Evolutionary conservation across 768 basidiomycete genomes (phyloP).

Genomic region (Daedalea quercina): DNA sequence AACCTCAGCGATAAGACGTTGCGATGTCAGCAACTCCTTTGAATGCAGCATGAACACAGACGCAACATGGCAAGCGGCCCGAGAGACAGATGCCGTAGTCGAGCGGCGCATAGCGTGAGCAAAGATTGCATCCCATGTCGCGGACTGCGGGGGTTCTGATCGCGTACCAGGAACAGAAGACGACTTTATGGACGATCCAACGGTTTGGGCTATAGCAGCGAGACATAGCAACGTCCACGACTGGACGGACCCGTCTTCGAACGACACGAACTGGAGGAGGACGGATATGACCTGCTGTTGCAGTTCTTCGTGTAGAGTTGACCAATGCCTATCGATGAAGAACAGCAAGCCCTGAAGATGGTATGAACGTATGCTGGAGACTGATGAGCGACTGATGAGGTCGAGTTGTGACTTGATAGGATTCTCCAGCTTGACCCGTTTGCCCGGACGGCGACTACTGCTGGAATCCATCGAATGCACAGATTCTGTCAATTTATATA

Average conservation of each 20-base stretch:
- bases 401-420: slow-evolving; percentile 52
- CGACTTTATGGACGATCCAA: slow-evolving; percentile 17
- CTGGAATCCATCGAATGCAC: slow-evolving; percentile 31
- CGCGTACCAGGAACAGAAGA: neutral
- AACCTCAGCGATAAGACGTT: slow-evolving; percentile 63
- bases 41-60: slow-evolving; percentile 43
- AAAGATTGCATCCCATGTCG: slow-evolving; percentile 83
- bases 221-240: slow-evolving; percentile 83
- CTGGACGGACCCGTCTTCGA: slow-evolving; percentile 61
- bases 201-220: slow-evolving; percentile 59
- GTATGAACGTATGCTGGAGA: slow-evolving; percentile 34
- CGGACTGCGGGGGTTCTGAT: slow-evolving; percentile 16
- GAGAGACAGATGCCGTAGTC: slow-evolving; percentile 59
- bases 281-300: slow-evolving; percentile 49
- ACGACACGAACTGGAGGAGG: slow-evolving; percentile 54
- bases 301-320: slow-evolving; percentile 46
- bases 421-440: slow-evolving; percentile 50
- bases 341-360: slow-evolving; percentile 79
- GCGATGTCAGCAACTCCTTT: slow-evolving; percentile 40
- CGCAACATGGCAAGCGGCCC: slow-evolving; percentile 73
- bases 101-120: slow-evolving; percentile 71
- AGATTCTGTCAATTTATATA: slow-evolving; percentile 60
- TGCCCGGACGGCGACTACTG: slow-evolving; percentile 30
- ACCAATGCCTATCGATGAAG: slow-evolving; percentile 77
- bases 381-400: slow-evolving; percentile 33